Base-by-base conservation (phyloP, 2,329 filamentous ascomycete genomes). In the Cephalotrichum gorgonifer region DNA sequence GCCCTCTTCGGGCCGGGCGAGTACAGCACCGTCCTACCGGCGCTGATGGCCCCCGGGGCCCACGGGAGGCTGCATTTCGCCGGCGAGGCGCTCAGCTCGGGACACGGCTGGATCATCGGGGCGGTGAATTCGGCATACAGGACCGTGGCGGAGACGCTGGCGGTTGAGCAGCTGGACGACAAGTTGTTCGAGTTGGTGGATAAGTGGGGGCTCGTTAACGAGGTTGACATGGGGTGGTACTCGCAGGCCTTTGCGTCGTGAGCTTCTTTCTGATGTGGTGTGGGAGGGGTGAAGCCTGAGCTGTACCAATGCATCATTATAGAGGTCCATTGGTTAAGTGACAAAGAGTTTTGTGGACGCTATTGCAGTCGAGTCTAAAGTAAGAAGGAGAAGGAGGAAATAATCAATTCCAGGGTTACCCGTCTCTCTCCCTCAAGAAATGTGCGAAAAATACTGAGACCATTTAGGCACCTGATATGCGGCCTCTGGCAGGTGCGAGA, bases 101-200 rank as follows among this genome's bases (percentile, higher is more conserved):
- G 55, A 2, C 57, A 59, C 35, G 54, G 54, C 2, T 59, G 57
- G 57, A 57, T 60, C 33, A 55, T 57, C 20, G 57, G 57, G 3
- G 57, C 57, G 27, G 51, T 57, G n/a, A 58, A 60, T 42, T 55
- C 54, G 22, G 57, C 57, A 1, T 60, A 53, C 49, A 51, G 56
- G 42, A 52, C 51, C 11, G 57, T 59, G 27, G 28, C 28, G 28
- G 28, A 30, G 28, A 30, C 49, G 1, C 44, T 57, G 8, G 44
- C 46, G 22, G 53, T 50, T 6, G 54, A 57, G 47, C 54, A 50
- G 14, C 25, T 56, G 44, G 47, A 54, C n/a, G 52, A 55, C 14
- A 54, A 55, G 51, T 51, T 52, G 44, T 48, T 50, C 25, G 26
- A 54, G 42, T 53, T 57, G 15, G 38, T 56, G 11, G 44, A 53